Conservation (phyloP, 495 filamentous ascomycete species). For the Ascodesmis nigricans region DNA sequence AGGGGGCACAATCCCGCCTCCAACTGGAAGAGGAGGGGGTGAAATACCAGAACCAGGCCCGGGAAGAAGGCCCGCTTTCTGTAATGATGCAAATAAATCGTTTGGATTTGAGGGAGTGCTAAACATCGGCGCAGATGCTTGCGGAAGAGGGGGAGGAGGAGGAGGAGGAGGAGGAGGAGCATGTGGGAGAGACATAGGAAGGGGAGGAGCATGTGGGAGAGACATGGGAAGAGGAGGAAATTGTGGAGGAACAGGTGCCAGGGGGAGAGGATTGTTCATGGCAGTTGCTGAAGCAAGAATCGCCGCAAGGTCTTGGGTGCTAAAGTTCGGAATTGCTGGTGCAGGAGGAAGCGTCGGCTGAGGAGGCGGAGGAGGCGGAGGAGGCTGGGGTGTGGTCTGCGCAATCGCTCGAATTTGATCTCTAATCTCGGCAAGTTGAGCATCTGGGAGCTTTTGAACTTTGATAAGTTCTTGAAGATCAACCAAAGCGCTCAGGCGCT, state of each 20-base stretch:
- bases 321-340: constrained; percentile 21
- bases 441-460: constrained; percentile 52
- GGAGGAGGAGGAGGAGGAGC: constrained; percentile 18
- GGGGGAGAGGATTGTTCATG: constrained; percentile 20
- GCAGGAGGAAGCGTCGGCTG: constrained; percentile 25
- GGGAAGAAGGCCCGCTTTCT: constrained; percentile 20
- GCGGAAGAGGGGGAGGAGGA: constrained; percentile 20
- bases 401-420: constrained; percentile 55
- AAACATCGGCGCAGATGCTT: not conserved
- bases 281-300: constrained; percentile 17
- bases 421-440: constrained; percentile 57
- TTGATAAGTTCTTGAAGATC: constrained; percentile 66
- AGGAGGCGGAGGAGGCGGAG: constrained; percentile 24
- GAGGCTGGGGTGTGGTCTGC: constrained; percentile 29
- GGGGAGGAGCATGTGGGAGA: constrained; percentile 16
- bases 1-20: too few species aligned
- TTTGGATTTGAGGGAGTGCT: constrained; percentile 9
- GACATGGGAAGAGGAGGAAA: constrained; percentile 21
- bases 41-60: constrained; percentile 14
- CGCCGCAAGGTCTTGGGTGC: constrained; percentile 21
- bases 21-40: constrained; percentile 18
- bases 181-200: constrained; percentile 24
- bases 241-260: constrained; percentile 23
- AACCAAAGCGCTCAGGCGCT: constrained; percentile 61
- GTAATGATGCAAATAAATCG: constrained; percentile 19